phyloP scores from a whole-genome alignment of 805 yeast species.

The Wickerhamomyces queroliae region DNA sequence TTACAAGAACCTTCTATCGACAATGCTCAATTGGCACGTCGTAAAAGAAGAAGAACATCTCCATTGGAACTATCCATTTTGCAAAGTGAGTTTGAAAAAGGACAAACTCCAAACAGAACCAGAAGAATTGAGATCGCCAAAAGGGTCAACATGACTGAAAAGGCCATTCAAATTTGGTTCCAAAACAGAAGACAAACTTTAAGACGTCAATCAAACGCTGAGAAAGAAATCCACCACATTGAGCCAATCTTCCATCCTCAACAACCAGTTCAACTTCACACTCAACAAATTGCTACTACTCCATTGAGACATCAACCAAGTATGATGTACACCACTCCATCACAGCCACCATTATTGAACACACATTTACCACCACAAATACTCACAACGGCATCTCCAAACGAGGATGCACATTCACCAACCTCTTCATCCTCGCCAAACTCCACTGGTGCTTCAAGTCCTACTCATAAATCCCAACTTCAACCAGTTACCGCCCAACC shows the following conservation, averaged over 20 bases:
- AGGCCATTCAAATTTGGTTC: slow-evolving; percentile 98
- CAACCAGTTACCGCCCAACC: too few species aligned
- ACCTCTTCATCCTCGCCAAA: too few species aligned
- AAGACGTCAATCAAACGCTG: slow-evolving; percentile 40
- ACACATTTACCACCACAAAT: too few species aligned
- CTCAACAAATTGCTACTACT: slow-evolving; percentile 1
- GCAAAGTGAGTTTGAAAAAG: slow-evolving; percentile 69
- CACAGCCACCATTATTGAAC: too few species aligned
- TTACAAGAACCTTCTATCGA: slow-evolving; percentile 79
- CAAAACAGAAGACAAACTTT: slow-evolving; percentile 89
- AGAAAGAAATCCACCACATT: slow-evolving; percentile 22
- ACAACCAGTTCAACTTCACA: slow-evolving; percentile 1
- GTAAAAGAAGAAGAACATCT: slow-evolving; percentile 93
- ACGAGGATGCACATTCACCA: too few species aligned
- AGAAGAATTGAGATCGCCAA: slow-evolving; percentile 75
- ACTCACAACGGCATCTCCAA: too few species aligned
- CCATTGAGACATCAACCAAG: slow-evolving; percentile 8
- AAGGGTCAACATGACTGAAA: slow-evolving; percentile 88
- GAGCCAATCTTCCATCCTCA: slow-evolving; percentile 15
- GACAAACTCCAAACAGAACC: slow-evolving; percentile 76
- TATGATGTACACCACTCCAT: background rate
- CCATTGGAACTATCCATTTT: slow-evolving; percentile 79
- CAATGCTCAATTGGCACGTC: slow-evolving; percentile 87
- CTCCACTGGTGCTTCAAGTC: background rate
- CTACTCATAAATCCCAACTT: too few species aligned